Evolutionary conservation across 345 rosid species (phyloP), one percentile per base, ranked within the genome.

Genomic region (Eucalyptus pauciflora): DNA sequence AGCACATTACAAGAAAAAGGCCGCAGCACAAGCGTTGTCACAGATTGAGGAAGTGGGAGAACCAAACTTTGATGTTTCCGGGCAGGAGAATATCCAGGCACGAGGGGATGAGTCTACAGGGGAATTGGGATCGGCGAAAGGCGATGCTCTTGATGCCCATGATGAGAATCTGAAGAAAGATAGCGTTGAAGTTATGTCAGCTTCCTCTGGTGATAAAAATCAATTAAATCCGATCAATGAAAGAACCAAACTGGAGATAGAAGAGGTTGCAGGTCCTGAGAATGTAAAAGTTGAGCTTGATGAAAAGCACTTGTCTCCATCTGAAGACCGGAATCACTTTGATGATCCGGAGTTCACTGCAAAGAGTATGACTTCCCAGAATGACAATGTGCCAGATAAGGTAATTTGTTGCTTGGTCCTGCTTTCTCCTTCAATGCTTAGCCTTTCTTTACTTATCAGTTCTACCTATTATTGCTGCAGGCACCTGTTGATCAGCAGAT

Each of bases 1-100:
- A 92, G 98, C 96, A 88, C 97, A 94, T 91, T 96, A 94, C 92
- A 96, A 93, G 94, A 94, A 88, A 90, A 94, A 95, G 91, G 98
- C 99, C 87, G 94, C 95, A 56, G 90, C 90, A 92, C 95, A 91
- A 90, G 94, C 94, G 46, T 92, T 92, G 16, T 92, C 94, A 87
- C 81, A 89, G 90, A 86, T 85, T 50, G 86, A 71, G 46, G 87
- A 89, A 46, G 71, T 49, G 79, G 76, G 86, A 83, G 50, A 20
- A 31, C 24, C 41, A 56, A 87, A 69, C 60, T 33, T 11, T 37
- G n/a, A 49, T 37, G 56, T 27, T 69, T 50, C 18, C 2, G 13
- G 69, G 64, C n/a, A 9, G 69, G 33, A 24, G 48, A 48, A 41
- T 54, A 87, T 31, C 50, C 22, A 15, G 22, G 29, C 50, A 3